Evolutionary conservation across 139 green algal species (phyloP).

Genomic region (Chlamydomonas sphaeroides): DNA sequence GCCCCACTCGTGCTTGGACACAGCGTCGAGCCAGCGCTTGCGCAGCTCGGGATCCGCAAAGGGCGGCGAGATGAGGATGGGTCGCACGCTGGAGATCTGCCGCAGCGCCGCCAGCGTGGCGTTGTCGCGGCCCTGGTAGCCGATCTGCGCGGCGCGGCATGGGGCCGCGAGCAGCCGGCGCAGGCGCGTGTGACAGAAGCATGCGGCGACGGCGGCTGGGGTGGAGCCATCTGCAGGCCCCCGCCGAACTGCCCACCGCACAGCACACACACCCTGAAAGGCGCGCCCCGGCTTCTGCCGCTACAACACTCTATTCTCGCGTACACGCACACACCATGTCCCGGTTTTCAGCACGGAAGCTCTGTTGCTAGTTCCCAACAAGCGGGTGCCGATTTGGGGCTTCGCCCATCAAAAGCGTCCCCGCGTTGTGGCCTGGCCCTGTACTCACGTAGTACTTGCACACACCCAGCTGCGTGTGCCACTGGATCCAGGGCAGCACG

Average conservation of each 20-base stretch:
- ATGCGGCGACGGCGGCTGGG: not conserved
- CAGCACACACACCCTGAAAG: too few species aligned
- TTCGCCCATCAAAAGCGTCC: too few species aligned
- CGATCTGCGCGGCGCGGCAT: not conserved
- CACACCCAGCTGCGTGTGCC: conserved; percentile 6
- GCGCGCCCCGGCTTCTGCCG: too few species aligned
- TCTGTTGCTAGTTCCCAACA: too few species aligned
- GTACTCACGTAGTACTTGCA: conserved; percentile 26
- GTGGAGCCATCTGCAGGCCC: too few species aligned
- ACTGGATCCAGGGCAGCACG: conserved; percentile 28
- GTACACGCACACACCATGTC: too few species aligned
- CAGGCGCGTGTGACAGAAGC: not conserved
- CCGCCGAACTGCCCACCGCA: not conserved
- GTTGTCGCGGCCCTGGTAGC: conserved; percentile 10
- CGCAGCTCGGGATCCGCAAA: not conserved
- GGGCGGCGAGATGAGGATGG: conserved; percentile 13
- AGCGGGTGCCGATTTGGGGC: too few species aligned
- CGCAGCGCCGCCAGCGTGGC: not conserved
- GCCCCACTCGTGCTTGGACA: not conserved
- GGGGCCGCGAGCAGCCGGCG: not conserved
- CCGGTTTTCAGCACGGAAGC: too few species aligned
- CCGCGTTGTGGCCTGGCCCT: too few species aligned
- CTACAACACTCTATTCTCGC: too few species aligned
- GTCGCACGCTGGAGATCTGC: not conserved
- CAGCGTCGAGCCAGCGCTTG: not conserved